Percentiles rank a stretch among this genome's conserved stretches.
Evolutionary conservation across 805 yeast species (phyloP).

Genomic region (Candida pseudofarinosa): DNA sequence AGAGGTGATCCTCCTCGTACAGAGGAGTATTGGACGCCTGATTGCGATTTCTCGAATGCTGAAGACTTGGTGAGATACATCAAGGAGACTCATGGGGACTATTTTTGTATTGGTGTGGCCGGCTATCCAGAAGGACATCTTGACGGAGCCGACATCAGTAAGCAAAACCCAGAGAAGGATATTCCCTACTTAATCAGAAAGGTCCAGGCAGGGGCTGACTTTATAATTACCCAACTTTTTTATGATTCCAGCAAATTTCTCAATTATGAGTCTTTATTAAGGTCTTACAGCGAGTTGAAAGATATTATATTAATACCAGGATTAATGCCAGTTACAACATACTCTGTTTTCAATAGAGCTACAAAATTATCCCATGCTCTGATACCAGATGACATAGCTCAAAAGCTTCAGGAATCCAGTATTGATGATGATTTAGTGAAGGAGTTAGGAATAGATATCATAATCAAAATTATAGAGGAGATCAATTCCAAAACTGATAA

Average conservation of each 20-base stretch:
- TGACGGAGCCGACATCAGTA: slow-evolving; percentile 67
- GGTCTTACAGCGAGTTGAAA: slow-evolving; percentile 35
- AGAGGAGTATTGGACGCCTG: slow-evolving; percentile 53
- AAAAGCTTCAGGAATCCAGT: slow-evolving; percentile 51
- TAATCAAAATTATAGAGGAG: slow-evolving; percentile 58
- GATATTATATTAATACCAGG: slow-evolving; percentile 75
- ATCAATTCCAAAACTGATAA: slow-evolving; percentile 52
- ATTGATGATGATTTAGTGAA: slow-evolving; percentile 76
- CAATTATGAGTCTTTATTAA: slow-evolving; percentile 53
- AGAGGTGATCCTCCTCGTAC: slow-evolving; percentile 96
- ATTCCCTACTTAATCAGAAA: slow-evolving; percentile 79
- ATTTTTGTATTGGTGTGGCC: slow-evolving; percentile 93
- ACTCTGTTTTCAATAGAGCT: slow-evolving; percentile 76
- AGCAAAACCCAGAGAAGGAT: slow-evolving; percentile 66
- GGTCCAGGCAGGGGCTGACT: slow-evolving; percentile 91
- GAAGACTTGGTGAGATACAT: slow-evolving; percentile 84
- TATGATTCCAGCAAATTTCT: slow-evolving; percentile 81
- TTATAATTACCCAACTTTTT: slow-evolving; percentile 85
- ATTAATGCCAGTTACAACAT: slow-evolving; percentile 86
- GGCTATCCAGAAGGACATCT: slow-evolving; percentile 98
- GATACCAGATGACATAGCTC: slow-evolving; percentile 57
- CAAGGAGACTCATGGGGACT: slow-evolving; percentile 63
- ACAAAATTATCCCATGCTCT: slow-evolving; percentile 85
- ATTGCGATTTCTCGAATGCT: slow-evolving; percentile 67
- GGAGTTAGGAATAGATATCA: slow-evolving; percentile 71